Evolutionary conservation across 495 filamentous ascomycete genomes (phyloP), one percentile per base, ranked within the genome.

Genomic region (Ramalina peruviana): DNA sequence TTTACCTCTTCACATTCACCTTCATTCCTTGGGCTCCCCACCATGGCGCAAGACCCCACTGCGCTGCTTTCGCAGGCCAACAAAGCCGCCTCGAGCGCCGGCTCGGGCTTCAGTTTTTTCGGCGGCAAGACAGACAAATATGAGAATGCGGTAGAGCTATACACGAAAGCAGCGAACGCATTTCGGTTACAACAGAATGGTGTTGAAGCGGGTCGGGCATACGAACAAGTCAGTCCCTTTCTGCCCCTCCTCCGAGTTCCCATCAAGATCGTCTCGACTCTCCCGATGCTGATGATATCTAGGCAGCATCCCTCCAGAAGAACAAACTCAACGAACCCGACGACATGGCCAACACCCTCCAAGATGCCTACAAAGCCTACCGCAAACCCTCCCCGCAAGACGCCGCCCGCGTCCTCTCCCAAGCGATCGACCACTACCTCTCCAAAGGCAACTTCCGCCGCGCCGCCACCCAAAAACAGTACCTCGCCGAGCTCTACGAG

Each of bases 381-480:
- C 78, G 80, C 60, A 89, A 86, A 69, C 75, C 81, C 26, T 76
- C 81, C 60, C 87, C 88, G 12, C 72, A 82, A 60, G 82, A 87
- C 63, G 86, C 86, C 17, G 82, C 83, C 44, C 71, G 83, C 46
- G 84, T 84, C 51, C 70, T 94, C 43, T 71, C 82, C 25, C 63
- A 72, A 51, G 83, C 86, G 17, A 87, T 96, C 59, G 66, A 74
- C 26, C 82, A 89, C 62, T 94, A 89, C 61, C 84, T 81, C 42
- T 61, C 74, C 52, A 85, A 84, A 64, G 90, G 88, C 46, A 93
- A 93, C 62, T 85, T 90, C 65, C 73, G 89, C 52, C 75, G 92
- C 27, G 88, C 92, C 4, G 90, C 92, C 19, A 83, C 84, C 27
- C 81, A 92, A 58, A 81, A 93, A 67, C 83, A 96, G 60, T 80